Conservation (phyloP, 306 rosid genomes). For the Dalbergia cultrata region DNA sequence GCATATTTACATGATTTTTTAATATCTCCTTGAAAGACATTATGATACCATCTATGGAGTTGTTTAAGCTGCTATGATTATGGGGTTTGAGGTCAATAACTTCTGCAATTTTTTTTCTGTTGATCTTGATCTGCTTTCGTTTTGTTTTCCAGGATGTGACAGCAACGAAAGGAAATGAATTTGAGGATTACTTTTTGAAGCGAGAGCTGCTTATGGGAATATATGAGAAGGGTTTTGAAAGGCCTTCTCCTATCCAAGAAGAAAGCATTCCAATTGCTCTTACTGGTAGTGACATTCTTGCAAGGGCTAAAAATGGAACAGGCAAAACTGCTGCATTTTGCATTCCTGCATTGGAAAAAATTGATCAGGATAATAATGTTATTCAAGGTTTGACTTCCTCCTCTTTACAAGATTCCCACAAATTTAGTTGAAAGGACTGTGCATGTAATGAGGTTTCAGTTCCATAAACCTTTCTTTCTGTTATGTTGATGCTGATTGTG, state of each 20-base stretch:
- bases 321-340: constrained; percentile 99
- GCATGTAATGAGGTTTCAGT: not conserved
- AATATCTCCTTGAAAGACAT: constrained; percentile 64
- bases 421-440: constrained; percentile 29
- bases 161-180: constrained; percentile 99
- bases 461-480: constrained; percentile 10
- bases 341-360: constrained; percentile 95
- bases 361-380: constrained; percentile 92
- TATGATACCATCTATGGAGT: constrained; percentile 19
- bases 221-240: constrained; percentile 98
- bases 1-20: constrained; percentile 1
- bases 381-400: constrained; percentile 72
- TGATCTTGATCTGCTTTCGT: constrained; percentile 33
- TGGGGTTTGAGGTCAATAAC: constrained; percentile 24
- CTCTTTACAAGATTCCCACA: constrained; percentile 8
- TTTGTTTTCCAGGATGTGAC: constrained; percentile 84
- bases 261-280: constrained; percentile 99
- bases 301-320: constrained; percentile 98
- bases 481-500: not conserved
- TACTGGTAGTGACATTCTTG: constrained; percentile 99
- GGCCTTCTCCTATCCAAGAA: constrained; percentile 99
- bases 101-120: not conserved
- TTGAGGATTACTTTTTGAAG: constrained; percentile 97
- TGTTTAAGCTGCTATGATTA: constrained; percentile 10
- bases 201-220: constrained; percentile 99